Percentiles rank a stretch among this genome's conserved stretches.
These are phyloP conservation scores for Lactarius evosmus DNA, from an alignment of 768 basidiomycete genomes.

Conservation along the genomic window DNA sequence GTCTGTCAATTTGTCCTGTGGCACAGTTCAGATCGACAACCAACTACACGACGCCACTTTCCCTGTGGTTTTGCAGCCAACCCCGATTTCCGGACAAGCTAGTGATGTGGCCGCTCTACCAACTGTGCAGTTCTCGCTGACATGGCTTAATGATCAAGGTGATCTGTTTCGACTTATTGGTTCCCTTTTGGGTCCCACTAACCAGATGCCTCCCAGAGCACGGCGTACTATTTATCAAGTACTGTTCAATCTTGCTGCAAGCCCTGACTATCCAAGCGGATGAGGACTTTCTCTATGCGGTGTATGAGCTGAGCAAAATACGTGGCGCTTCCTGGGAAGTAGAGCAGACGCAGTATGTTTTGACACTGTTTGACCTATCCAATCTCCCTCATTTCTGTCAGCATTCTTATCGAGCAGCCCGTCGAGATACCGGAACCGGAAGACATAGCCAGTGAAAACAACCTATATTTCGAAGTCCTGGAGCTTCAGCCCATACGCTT, in stretches of 20 bases:
- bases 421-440: constrained; percentile 70
- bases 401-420: constrained; percentile 69
- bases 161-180: constrained; percentile 22
- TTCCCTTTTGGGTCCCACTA: constrained; percentile 11
- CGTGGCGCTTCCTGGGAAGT: constrained; percentile 90
- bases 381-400: constrained; percentile 32
- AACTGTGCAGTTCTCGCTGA: constrained; percentile 82
- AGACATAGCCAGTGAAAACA: constrained; percentile 61
- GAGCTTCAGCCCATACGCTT: constrained; percentile 93
- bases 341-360: constrained; percentile 65
- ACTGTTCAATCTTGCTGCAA: constrained; percentile 90
- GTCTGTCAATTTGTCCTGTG: constrained; percentile 74
- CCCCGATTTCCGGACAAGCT: constrained; percentile 74
- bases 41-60: constrained; percentile 95
- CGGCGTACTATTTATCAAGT: constrained; percentile 97
- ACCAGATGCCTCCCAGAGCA: constrained; percentile 57
- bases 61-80: constrained; percentile 93
- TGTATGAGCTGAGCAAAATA: constrained; percentile 90
- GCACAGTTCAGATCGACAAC: constrained; percentile 93
- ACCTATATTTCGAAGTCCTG: constrained; percentile 93
- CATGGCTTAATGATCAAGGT: constrained; percentile 95
- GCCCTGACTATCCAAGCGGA: constrained; percentile 95
- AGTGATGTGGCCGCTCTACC: constrained; percentile 79
- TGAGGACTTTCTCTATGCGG: constrained; percentile 90
- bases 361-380: constrained; percentile 11